Base-by-base conservation (phyloP, 441 rosid species). In the Adansonia rubrostipa region DNA sequence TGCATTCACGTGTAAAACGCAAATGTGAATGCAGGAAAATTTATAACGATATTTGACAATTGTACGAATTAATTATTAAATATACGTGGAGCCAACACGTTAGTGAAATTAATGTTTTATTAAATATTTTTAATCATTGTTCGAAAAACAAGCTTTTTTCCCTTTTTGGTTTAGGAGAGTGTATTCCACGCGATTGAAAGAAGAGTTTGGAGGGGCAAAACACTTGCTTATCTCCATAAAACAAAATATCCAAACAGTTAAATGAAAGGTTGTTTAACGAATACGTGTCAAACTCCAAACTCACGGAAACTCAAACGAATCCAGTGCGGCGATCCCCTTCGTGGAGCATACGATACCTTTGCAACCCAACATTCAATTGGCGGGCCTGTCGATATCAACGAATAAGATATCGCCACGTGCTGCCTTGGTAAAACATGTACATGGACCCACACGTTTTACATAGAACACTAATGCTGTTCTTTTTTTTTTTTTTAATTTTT, bases 281-380 rank as follows among this genome's bases (percentile, higher is more conserved):
- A 81, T 76, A 80, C 80, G 78, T 75, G 80, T 83, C 70, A 6
- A 78, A 14, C 17, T n/a, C 19, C 2, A 61, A 68, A 20, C 53
- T 4, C 42, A 24, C 8, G 17, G 48, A 17, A 20, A 70, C 2
- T 20, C 36, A 0, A 54, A 53, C 65, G 44, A 66, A 77, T 83
- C 80, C 56, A 5, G 80, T 78, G 77, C 44, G 80, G 71, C 85
- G 76, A 72, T 77, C 79, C 81, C 78, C 36, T 81, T 48, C 86
- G 89, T 88, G 84, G 78, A 71, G 79, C 71, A 71, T 74, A 84
- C 85, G 85, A 81, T 53, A 79, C 82, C 57, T 15, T 10, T 58
- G 65, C n/a, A 58, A 5, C 53, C 54, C 63, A 65, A 56, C 76
- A 81, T 74, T 77, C 53, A 65, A 68, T 53, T 24, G 53, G 78